Conservation (phyloP, 495 filamentous ascomycete species). For the Emericellopsis terricola region DNA sequence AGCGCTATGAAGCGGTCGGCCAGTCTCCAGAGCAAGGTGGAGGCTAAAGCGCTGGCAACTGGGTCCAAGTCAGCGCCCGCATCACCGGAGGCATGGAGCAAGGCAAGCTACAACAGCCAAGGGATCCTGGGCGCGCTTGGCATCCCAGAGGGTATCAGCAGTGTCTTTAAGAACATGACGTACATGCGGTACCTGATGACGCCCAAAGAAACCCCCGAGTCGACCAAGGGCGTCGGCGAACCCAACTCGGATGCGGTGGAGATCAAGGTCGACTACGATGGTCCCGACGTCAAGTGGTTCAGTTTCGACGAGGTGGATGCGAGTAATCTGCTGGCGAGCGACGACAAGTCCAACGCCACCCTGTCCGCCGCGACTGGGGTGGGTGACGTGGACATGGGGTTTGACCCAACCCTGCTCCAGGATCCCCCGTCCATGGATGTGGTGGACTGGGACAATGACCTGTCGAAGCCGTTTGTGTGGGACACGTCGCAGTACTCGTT, state of each 20-base stretch:
- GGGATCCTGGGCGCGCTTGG: constrained; percentile 10
- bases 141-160: constrained; percentile 12
- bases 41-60: constrained; percentile 8
- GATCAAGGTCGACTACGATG: too few relatives aligned
- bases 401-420: constrained; percentile 4
- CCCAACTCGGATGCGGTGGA: constrained; percentile 36
- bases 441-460: constrained; percentile 20
- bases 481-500: constrained; percentile 23
- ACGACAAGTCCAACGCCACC: constrained; percentile 14
- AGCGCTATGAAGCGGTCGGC: constrained; percentile 24
- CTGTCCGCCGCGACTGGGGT: constrained; percentile 10
- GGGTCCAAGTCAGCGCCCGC: constrained; percentile 5
- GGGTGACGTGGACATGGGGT: constrained; percentile 3
- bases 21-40: constrained; percentile 13
- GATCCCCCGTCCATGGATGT: constrained; percentile 1
- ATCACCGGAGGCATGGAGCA: constrained; percentile 14
- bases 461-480: constrained; percentile 21
- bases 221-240: constrained; percentile 32
- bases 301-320: too few relatives aligned
- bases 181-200: constrained; percentile 26
- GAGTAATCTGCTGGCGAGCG: too few relatives aligned
- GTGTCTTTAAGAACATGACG: constrained; percentile 23
- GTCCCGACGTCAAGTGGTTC: constrained; percentile 21
- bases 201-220: constrained; percentile 38
- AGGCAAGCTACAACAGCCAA: constrained; percentile 26